phyloP scores from a whole-genome alignment of 2,329 filamentous ascomycete species.

The Dryadomyces quercivorus region DNA sequence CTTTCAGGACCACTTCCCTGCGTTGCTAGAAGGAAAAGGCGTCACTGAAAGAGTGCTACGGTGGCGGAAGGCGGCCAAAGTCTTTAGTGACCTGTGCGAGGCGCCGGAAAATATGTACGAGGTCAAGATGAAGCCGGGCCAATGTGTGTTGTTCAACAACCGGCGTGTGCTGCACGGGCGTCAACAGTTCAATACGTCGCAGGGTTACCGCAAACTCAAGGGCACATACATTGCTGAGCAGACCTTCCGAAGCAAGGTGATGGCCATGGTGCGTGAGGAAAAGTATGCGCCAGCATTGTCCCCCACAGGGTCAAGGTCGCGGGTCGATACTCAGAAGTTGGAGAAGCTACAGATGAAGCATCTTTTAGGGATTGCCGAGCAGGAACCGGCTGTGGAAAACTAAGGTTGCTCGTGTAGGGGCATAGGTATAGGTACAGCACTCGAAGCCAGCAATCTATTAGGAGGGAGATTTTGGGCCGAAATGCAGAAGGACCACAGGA shows the following conservation, averaged over 20 bases:
- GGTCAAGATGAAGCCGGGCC: slow-evolving; percentile 63
- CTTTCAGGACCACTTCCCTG: slow-evolving; percentile 44
- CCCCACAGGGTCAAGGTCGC: neutral
- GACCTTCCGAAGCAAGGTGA: slow-evolving; percentile 25
- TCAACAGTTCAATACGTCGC: slow-evolving; percentile 53
- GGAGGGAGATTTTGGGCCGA: too few species aligned
- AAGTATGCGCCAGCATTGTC: neutral
- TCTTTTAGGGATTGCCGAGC: neutral
- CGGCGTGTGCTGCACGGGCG: slow-evolving; percentile 74
- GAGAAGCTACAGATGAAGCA: neutral
- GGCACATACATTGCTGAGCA: slow-evolving; percentile 65
- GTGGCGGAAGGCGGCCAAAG: slow-evolving; percentile 27
- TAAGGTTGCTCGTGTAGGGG: too few species aligned
- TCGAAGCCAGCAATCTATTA: too few species aligned
- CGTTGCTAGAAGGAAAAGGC: slow-evolving; percentile 7
- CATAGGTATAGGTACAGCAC: too few species aligned
- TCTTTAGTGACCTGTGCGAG: slow-evolving; percentile 50
- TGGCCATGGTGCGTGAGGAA: slow-evolving; percentile 7
- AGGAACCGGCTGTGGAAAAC: too few species aligned
- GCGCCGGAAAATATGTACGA: slow-evolving; percentile 48
- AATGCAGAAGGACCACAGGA: too few species aligned
- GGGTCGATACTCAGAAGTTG: neutral
- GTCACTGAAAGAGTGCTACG: neutral
- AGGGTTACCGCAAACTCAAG: slow-evolving; percentile 66
- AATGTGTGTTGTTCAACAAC: slow-evolving; percentile 93